Evolutionary conservation across 2,329 filamentous ascomycete species (phyloP).

Genomic region (Phaeoacremonium minimum): DNA sequence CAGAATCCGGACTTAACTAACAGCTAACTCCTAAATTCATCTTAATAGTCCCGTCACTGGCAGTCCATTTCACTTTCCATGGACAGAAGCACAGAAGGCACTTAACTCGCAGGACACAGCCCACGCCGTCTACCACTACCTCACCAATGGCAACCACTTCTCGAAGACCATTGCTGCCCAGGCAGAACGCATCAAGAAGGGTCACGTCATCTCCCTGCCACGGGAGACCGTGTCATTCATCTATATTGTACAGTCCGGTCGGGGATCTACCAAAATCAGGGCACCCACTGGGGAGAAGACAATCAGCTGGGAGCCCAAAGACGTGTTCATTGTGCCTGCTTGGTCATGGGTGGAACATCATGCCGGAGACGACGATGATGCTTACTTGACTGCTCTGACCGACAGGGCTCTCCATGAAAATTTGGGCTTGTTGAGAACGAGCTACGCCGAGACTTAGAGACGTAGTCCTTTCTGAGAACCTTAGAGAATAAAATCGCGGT

Average conservation of each 20-base stretch:
- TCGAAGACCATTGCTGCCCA: neutral
- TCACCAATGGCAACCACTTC: neutral
- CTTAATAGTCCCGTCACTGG: neutral
- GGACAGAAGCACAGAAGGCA: neutral
- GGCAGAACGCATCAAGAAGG: neutral
- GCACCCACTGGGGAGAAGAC: neutral
- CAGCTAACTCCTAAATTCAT: neutral
- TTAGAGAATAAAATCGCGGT: too few relatives aligned
- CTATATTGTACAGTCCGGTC: neutral
- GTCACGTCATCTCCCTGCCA: neutral
- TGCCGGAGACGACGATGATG: neutral
- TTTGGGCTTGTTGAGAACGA: neutral
- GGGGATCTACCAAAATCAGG: neutral
- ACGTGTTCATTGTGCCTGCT: neutral
- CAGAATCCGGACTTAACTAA: neutral
- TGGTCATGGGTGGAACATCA: neutral
- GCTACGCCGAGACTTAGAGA: too few relatives aligned
- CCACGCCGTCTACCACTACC: neutral
- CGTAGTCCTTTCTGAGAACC: too few relatives aligned
- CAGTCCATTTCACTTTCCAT: neutral
- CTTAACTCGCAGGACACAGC: neutral
- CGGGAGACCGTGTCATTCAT: neutral
- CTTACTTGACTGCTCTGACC: neutral
- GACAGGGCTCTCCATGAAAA: neutral
- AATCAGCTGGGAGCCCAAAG: neutral